Conservation (phyloP, 1,139 yeast species). For the Kodamaea alishanica region DNA sequence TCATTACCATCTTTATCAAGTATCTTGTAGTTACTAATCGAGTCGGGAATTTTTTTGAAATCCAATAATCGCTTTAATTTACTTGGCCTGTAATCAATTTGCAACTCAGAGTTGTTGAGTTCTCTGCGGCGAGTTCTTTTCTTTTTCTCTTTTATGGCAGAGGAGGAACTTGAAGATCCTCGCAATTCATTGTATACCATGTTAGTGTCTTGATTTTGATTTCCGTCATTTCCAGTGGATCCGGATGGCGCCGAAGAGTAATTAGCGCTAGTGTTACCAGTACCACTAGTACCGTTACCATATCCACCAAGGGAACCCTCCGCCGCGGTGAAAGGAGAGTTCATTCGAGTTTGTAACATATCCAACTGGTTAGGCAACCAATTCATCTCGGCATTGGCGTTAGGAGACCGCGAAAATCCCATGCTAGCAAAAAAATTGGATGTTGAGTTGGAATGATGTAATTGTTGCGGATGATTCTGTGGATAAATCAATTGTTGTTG, state of each 20-base stretch:
- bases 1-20: constrained; percentile 28
- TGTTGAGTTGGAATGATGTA: constrained; percentile 5
- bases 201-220: too few species aligned
- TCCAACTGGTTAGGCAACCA: constrained; percentile 15
- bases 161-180: too few species aligned
- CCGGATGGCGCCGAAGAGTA: background rate
- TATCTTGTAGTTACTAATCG: constrained; percentile 23
- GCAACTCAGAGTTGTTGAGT: constrained; percentile 11
- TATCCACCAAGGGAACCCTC: background rate
- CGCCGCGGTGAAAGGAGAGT: constrained; percentile 1
- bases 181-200: too few species aligned
- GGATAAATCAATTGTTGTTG: constrained; percentile 5
- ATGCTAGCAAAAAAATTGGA: constrained; percentile 8
- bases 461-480: constrained; percentile 4
- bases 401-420: constrained; percentile 7
- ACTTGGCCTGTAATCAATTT: constrained; percentile 27
- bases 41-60: constrained; percentile 21
- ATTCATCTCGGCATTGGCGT: constrained; percentile 7
- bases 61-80: constrained; percentile 31
- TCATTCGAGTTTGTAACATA: constrained; percentile 3
- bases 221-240: background rate
- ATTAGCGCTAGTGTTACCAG: background rate
- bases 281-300: background rate
- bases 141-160: constrained; percentile 6
- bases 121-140: constrained; percentile 4